Evolutionary conservation across 306 rosid genomes (phyloP), one percentile per base, ranked within the genome.

Genomic region (Elaeagnus macrophylla): DNA sequence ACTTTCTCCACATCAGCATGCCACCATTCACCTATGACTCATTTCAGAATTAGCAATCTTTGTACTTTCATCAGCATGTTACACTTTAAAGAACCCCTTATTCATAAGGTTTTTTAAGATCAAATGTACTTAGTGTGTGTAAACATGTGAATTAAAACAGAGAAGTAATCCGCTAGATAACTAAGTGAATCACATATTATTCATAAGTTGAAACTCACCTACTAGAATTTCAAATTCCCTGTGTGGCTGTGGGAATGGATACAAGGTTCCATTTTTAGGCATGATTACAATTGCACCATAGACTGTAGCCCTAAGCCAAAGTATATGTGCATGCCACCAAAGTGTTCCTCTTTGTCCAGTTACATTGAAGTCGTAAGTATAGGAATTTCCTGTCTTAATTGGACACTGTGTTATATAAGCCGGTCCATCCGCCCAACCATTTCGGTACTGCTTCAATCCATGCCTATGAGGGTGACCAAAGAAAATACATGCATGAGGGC

Each of bases 251-350:
- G 90, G 83, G 53, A 82, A 82, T 48, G 95, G 90, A 73, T 75
- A 79, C 10, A 79, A 83, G 12, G 75, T 75, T 48, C 89, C 87
- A 15, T 43, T 79, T 52, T 85, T 75, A 39, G 95, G 95, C 95
- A 82, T 62, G 75, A 85, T 82, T 7, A 85, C 90, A 79, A 85
- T 53, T 19, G 95, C 95, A 38, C 95, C 95, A 77, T 86, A 69
- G 39, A 86, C 95, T 14, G 95, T 86, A 19, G 91, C 90, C 61
- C 91, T 82, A 13, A 86, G 79, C 95, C 95, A 86, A 50, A 82
- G 70, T 66, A 86, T 86, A 51, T 86, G 91, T 39, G 95, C 95
- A 82, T 86, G 95, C 95, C 90, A 86, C 91, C 95, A 86, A 8
- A 86, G 49, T 2, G 95, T 86, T 63, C 90, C 91, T 66, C 91